Evolutionary conservation across 805 yeast species (phyloP).

Genomic region (Limtongia smithiae): DNA sequence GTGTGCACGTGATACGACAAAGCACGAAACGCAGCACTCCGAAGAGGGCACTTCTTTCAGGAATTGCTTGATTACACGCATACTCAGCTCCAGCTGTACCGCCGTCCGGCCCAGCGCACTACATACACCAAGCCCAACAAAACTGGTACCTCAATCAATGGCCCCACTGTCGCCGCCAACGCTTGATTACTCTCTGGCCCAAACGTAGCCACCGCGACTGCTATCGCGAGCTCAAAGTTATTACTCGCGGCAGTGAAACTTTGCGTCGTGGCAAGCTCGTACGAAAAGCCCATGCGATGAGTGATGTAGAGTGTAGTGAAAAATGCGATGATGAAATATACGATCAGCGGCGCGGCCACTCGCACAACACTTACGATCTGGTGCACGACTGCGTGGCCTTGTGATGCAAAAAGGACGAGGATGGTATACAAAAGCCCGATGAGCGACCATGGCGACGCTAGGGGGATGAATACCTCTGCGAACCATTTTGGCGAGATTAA

Average conservation of each 20-base stretch:
- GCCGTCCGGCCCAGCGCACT: constrained; percentile 1
- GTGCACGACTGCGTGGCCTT: constrained; percentile 47
- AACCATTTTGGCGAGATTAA: constrained; percentile 37
- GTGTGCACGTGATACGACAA: no score
- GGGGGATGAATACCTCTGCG: constrained; percentile 40
- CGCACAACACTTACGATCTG: constrained; percentile 49
- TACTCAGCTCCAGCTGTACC: no score
- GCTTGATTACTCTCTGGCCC: constrained; percentile 52
- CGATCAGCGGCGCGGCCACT: constrained; percentile 48
- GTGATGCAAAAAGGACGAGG: constrained; percentile 49
- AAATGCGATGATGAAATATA: constrained; percentile 49
- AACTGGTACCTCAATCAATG: constrained; percentile 54
- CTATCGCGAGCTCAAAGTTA: constrained; percentile 55
- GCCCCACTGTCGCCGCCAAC: constrained; percentile 58
- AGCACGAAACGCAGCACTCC: no score
- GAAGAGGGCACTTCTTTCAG: no score
- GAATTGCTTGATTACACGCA: no score
- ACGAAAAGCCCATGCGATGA: constrained; percentile 31
- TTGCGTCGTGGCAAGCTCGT: constrained; percentile 46
- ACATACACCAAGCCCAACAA: constrained; percentile 34
- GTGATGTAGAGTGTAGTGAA: constrained; percentile 41
- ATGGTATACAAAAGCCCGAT: constrained; percentile 51
- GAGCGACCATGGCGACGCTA: constrained; percentile 48
- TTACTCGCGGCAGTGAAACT: constrained; percentile 58
- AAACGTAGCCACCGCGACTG: constrained; percentile 51